phyloP scores from a whole-genome alignment of 192 early-diverging fungal genomes.

The Coemansia aciculifera region DNA sequence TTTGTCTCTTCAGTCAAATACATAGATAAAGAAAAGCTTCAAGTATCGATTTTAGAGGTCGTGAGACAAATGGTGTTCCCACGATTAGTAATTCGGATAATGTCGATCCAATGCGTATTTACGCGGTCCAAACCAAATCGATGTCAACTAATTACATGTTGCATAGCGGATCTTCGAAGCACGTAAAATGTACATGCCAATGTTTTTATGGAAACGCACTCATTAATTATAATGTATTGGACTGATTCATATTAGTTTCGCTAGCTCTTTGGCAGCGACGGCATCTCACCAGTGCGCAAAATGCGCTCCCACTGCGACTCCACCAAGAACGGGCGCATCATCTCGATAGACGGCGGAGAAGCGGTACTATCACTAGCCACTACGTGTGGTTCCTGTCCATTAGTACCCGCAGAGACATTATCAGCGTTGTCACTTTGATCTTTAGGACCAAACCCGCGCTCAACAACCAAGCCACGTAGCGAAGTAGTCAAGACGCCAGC shows the following conservation, averaged over 20 bases:
- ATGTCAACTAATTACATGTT: too few relatives aligned
- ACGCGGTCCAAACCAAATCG: too few relatives aligned
- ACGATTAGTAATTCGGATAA: neutral
- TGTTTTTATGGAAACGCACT: neutral
- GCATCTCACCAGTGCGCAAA: conserved; percentile 38
- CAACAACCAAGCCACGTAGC: conserved; percentile 38
- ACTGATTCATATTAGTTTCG: neutral
- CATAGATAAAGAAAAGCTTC: neutral
- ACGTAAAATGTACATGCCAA: neutral
- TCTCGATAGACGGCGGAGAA: conserved; percentile 4
- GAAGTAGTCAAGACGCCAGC: conserved; percentile 36
- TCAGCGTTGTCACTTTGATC: neutral
- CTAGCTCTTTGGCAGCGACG: neutral
- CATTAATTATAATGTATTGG: neutral
- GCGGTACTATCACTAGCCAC: neutral
- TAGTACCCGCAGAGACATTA: neutral
- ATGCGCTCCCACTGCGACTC: conserved; percentile 40
- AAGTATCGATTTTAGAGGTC: neutral
- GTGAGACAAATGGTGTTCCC: neutral
- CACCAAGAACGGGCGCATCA: conserved; percentile 29
- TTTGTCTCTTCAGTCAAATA: neutral
- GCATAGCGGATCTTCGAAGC: neutral
- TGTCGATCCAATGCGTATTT: neutral
- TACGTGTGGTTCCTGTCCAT: neutral
- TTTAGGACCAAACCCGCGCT: conserved; percentile 38